Evolutionary conservation across 2,329 filamentous ascomycete genomes (phyloP), one percentile per base, ranked within the genome.

Genomic region (Cladosporium colombiae): DNA sequence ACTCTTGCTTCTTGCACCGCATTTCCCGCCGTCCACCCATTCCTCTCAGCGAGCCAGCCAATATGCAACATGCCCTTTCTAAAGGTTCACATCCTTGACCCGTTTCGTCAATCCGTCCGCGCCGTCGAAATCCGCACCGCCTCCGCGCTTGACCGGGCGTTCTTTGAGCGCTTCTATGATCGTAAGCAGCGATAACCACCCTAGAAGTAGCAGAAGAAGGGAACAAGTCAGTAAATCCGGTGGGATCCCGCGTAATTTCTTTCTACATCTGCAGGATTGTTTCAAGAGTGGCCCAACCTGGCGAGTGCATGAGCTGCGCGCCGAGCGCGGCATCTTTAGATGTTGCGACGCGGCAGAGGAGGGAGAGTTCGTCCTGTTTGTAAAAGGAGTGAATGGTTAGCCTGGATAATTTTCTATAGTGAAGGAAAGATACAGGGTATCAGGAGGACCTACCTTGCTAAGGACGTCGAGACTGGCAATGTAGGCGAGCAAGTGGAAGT

Each of bases 131-230:
- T 70, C 68, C 25, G 68, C 69, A n/a, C 73, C 70, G 40, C 40
- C 40, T 0, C 40, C 40, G 31, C 76, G 70, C 70, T 78, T 78
- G 80, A 89, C 89, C 87, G 90, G 88, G 88, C 90, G 90, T 91
- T 97, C 93, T 96, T 93, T 92, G 86, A 92, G 93, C 88, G 93
- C 91, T 88, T 95, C 88, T 82, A 98, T 87, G 78, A 99, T 96
- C 79, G 91, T 90, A 81, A 94, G 86, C 76, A 99, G 85, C 67
- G 73, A 68, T 57, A 67, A 69, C 74, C 74, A 77, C 62, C 74
- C 76, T 77, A 73, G 18, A 65, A 52, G n/a, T 66, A 70, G 46
- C 67, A 68, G 66, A 59, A 68, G 66, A 58, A 40, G 4, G 10
- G 5, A 40, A 71, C 68, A 70, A 67, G 67, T 68, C 65, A 72